These are phyloP conservation scores for Cocos nucifera DNA, from an alignment of 176 grass and related monocot genomes.

Conservation along the genomic window DNA sequence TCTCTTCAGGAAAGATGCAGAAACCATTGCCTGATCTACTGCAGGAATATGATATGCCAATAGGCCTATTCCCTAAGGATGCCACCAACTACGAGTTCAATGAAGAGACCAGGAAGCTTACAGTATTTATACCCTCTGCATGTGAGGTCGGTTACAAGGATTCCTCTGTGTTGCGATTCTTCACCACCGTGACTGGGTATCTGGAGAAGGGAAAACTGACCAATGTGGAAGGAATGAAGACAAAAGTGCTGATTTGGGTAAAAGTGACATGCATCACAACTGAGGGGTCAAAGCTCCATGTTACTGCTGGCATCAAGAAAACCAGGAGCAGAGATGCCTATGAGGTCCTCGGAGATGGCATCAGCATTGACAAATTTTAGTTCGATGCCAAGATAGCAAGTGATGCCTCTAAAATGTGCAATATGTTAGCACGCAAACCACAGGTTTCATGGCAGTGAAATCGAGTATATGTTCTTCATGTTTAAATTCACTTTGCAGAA, in stretches of 20 bases:
- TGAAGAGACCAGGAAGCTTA: conserved; percentile 69
- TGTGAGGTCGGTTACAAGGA: conserved; percentile 93
- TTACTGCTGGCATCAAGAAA: conserved; percentile 63
- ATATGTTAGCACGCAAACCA: too few relatives aligned
- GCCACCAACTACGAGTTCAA: conserved; percentile 93
- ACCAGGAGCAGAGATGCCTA: conserved; percentile 64
- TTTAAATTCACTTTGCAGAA: too few relatives aligned
- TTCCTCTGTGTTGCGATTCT: conserved; percentile 78
- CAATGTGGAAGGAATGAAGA: conserved; percentile 81
- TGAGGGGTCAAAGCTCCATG: conserved; percentile 81
- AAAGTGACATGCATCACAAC: conserved; percentile 66
- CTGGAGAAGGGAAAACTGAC: conserved; percentile 80
- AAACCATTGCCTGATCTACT: conserved; percentile 76
- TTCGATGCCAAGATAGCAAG: neutral
- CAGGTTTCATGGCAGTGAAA: too few relatives aligned
- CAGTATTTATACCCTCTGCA: conserved; percentile 55
- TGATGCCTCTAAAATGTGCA: too few relatives aligned
- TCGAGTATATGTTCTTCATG: too few relatives aligned
- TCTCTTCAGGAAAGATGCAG: conserved; percentile 74
- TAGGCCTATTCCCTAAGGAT: conserved; percentile 73
- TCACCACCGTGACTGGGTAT: conserved; percentile 73
- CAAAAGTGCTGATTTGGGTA: conserved; percentile 74
- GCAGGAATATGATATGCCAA: conserved; percentile 77
- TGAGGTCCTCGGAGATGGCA: conserved; percentile 72
- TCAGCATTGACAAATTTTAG: conserved; percentile 84